Conservation (phyloP, 305 asterid genomes). For the Rubia tinctorum region DNA sequence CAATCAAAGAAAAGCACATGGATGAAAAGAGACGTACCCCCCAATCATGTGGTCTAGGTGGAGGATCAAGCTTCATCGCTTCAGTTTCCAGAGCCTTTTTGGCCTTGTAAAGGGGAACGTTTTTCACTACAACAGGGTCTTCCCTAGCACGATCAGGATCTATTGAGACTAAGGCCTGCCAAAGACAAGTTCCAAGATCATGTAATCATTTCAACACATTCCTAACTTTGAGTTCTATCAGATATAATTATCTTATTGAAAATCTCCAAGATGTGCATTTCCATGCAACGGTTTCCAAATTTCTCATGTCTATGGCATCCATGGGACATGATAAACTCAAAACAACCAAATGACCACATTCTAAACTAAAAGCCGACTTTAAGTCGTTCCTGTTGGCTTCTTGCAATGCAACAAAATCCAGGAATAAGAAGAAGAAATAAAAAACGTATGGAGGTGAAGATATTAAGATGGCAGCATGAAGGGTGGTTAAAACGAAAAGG, state of each 20-base stretch:
- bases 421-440: background rate
- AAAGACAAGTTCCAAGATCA: constrained; percentile 7
- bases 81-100: constrained; percentile 82
- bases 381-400: background rate
- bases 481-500: background rate
- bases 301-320: background rate
- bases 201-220: background rate
- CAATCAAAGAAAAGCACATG: background rate
- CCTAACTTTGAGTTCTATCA: background rate
- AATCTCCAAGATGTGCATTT: background rate
- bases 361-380: background rate
- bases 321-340: background rate
- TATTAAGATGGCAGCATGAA: constrained; percentile 3
- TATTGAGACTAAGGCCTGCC: constrained; percentile 83
- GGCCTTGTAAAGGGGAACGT: constrained; percentile 74
- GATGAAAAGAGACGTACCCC: constrained; percentile 56
- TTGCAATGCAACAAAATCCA: background rate
- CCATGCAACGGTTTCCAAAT: background rate
- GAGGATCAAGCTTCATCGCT: constrained; percentile 87
- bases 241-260: background rate
- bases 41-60: constrained; percentile 86
- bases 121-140: constrained; percentile 80
- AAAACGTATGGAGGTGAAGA: background rate
- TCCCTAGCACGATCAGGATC: constrained; percentile 92
- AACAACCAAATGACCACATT: background rate